phyloP scores from a whole-genome alignment of 2,329 filamentous ascomycete species.

The Fusarium metavorans region DNA sequence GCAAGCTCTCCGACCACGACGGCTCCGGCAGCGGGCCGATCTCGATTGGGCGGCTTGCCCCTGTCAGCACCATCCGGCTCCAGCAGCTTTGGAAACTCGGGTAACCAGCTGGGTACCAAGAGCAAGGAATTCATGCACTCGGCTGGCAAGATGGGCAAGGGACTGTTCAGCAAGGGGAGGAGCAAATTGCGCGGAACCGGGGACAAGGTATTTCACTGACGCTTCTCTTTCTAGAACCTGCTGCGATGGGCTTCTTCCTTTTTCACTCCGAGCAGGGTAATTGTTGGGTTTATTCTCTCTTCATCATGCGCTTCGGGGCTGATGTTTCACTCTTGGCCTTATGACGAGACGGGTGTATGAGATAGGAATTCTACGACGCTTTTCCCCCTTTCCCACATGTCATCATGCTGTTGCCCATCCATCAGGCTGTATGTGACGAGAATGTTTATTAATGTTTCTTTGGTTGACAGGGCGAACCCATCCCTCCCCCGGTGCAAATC shows the following conservation, averaged over 20 bases:
- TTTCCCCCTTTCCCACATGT: conserved; percentile 44
- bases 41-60: conserved; percentile 49
- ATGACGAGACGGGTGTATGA: conserved; percentile 54
- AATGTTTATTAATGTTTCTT: conserved; percentile 53
- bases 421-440: conserved; percentile 43
- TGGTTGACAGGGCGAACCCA: conserved; percentile 53
- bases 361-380: conserved; percentile 57
- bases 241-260: conserved; percentile 44
- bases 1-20: conserved; percentile 50
- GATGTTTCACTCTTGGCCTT: conserved; percentile 48
- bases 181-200: conserved; percentile 80
- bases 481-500: conserved; percentile 49
- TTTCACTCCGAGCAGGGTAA: conserved; percentile 40
- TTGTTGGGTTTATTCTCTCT: conserved; percentile 47
- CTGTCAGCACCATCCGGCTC: conserved; percentile 56
- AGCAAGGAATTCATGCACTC: conserved; percentile 90
- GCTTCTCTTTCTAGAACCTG: conserved; percentile 51
- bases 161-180: conserved; percentile 89
- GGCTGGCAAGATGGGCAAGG: conserved; percentile 90
- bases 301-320: conserved; percentile 46
- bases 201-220: conserved; percentile 90
- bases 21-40: conserved; percentile 50
- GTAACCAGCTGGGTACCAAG: conserved; percentile 79
- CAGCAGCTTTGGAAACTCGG: conserved; percentile 64
- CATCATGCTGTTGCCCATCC: conserved; percentile 45